phyloP scores from a whole-genome alignment of 164 flowering plant species.

The Nymphaea thermarum region DNA sequence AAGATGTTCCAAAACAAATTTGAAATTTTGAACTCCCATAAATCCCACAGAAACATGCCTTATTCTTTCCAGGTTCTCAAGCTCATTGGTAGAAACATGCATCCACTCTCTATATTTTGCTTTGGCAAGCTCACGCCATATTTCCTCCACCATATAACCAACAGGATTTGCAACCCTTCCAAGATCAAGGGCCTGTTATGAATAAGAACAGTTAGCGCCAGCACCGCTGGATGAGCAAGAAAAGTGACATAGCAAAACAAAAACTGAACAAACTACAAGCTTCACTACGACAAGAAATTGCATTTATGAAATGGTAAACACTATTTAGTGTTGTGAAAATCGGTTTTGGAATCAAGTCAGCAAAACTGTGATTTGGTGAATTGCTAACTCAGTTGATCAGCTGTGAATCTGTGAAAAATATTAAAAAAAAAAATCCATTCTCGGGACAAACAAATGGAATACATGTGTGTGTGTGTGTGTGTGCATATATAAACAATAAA shows the following conservation, averaged over 20 bases:
- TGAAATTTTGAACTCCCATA: conserved; percentile 3
- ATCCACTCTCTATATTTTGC: conserved; percentile 85
- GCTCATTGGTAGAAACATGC: conserved; percentile 39
- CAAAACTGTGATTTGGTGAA: too few relatives aligned
- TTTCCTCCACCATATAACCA: conserved; percentile 77
- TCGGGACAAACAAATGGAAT: too few relatives aligned
- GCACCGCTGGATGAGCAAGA: too few relatives aligned
- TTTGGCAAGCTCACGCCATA: conserved; percentile 90
- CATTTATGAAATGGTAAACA: not conserved
- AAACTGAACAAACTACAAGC: not conserved
- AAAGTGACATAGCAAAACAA: not conserved
- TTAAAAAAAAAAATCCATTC: too few relatives aligned
- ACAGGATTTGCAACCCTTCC: conserved; percentile 68
- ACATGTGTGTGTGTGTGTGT: too few relatives aligned
- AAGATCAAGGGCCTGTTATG: conserved; percentile 65
- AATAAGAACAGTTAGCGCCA: not conserved
- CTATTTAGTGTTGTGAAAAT: too few relatives aligned
- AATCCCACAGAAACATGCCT: conserved; percentile 39
- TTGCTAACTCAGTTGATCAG: too few relatives aligned
- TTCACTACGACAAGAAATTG: not conserved
- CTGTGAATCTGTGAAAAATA: too few relatives aligned
- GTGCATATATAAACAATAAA: too few relatives aligned
- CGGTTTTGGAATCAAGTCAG: too few relatives aligned
- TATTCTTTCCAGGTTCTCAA: conserved; percentile 59
- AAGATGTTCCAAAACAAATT: not conserved